Evolutionary conservation across 2,329 filamentous ascomycete species (phyloP).

Genomic region (Diaporthe citriasiana): DNA sequence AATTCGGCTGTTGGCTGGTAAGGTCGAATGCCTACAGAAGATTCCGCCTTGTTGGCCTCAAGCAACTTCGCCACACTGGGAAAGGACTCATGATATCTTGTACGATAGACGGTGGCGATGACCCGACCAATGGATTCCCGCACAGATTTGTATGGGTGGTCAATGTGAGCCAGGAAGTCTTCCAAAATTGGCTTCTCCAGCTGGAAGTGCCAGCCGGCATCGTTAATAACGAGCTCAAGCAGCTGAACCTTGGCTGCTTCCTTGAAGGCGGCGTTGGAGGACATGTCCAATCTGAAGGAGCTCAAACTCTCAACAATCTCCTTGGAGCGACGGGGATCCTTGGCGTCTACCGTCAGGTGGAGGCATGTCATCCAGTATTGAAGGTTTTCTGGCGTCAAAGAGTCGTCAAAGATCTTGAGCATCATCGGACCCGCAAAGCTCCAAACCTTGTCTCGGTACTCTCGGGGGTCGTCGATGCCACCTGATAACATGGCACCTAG

Average conservation of each 20-base stretch:
- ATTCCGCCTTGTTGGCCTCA: conserved; percentile 81
- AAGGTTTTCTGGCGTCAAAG: conserved; percentile 92
- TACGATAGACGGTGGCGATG: conserved; percentile 89
- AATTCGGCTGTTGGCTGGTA: conserved; percentile 86
- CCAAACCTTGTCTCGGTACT: conserved; percentile 85
- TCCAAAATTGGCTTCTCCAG: conserved; percentile 88
- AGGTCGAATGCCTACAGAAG: conserved; percentile 86
- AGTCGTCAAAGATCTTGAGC: conserved; percentile 88
- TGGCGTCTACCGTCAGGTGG: conserved; percentile 87
- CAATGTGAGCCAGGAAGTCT: conserved; percentile 90
- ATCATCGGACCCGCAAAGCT: conserved; percentile 91
- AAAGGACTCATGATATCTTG: conserved; percentile 94
- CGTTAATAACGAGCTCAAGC: conserved; percentile 87
- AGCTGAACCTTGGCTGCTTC: conserved; percentile 97
- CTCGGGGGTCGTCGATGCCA: conserved; percentile 81
- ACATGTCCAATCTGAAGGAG: conserved; percentile 91
- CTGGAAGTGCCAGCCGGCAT: conserved; percentile 96
- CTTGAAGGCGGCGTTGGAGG: conserved; percentile 97
- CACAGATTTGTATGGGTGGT: conserved; percentile 98
- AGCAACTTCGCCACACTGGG: conserved; percentile 82
- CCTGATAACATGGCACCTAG: conserved; percentile 87
- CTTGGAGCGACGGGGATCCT: conserved; percentile 89
- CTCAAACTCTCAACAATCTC: conserved; percentile 88
- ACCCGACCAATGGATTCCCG: conserved; percentile 94
- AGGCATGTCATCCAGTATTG: conserved; percentile 96